A percentile compares a stretch with the other conserved stretches of the same genome.
phyloP scores from a whole-genome alignment of 805 yeast genomes.

The Wickerhamomyces strasburgensis region DNA sequence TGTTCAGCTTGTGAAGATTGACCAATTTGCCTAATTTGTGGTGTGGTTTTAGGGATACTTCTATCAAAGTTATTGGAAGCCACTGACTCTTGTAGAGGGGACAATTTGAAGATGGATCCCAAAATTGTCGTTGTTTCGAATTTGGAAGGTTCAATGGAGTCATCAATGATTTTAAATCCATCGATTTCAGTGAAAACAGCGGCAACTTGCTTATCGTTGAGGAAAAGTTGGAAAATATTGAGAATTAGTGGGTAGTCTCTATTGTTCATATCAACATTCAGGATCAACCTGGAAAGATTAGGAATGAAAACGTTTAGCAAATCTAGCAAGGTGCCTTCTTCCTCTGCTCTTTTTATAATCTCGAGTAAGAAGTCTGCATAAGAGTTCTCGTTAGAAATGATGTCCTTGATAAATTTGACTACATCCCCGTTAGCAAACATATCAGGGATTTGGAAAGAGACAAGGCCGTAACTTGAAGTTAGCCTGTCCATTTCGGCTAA shows the following conservation, averaged over 20 bases:
- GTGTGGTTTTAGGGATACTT: conserved; percentile 29
- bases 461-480: conserved; percentile 58
- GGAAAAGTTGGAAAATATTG: conserved; percentile 51
- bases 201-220: conserved; percentile 59
- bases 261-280: conserved; percentile 40
- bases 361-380: conserved; percentile 49
- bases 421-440: conserved; percentile 29
- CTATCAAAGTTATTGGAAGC: conserved; percentile 39
- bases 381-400: conserved; percentile 25
- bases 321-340: conserved; percentile 62
- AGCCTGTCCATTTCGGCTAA: conserved; percentile 46
- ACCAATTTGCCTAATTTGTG: conserved; percentile 45
- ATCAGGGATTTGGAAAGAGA: conserved; percentile 66
- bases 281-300: conserved; percentile 32
- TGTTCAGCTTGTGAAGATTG: conserved; percentile 64
- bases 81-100: conserved; percentile 62
- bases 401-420: conserved; percentile 25
- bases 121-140: conserved; percentile 60
- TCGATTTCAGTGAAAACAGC: conserved; percentile 51
- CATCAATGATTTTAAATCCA: conserved; percentile 43
- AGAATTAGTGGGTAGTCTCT: conserved; percentile 49
- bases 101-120: conserved; percentile 72
- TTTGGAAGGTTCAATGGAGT: conserved; percentile 39
- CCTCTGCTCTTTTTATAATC: conserved; percentile 52
- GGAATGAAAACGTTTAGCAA: conserved; percentile 47